Percentiles rank a stretch among this genome's conserved stretches.
Conservation (phyloP, 2,329 filamentous ascomycete genomes). For the Arthrinium phaeospermum region DNA sequence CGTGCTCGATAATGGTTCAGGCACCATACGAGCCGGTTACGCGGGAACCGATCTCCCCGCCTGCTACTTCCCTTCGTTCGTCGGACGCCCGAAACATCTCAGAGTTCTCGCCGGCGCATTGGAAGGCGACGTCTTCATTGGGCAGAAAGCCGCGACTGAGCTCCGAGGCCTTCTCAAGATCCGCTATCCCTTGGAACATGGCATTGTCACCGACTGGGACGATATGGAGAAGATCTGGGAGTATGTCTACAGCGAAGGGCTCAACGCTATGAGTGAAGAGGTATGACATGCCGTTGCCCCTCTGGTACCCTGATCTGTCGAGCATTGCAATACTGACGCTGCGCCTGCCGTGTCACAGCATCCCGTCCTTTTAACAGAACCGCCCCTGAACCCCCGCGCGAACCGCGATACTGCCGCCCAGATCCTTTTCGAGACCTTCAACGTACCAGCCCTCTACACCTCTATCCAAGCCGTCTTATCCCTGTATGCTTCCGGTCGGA, state of each 20-base stretch:
- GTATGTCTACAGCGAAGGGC: constrained; percentile 92
- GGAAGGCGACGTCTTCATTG: constrained; percentile 97
- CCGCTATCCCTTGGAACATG: constrained; percentile 92
- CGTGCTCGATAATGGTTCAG: constrained; percentile 98
- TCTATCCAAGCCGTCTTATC: constrained; percentile 97
- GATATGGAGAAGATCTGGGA: constrained; percentile 99
- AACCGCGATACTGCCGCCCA: constrained; percentile 97
- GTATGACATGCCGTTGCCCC: constrained; percentile 49
- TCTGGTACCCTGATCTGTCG: constrained; percentile 20
- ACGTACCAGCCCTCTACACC: constrained; percentile 93
- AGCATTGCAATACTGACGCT: neutral
- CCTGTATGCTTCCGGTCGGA: constrained; percentile 92
- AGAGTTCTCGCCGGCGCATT: constrained; percentile 94
- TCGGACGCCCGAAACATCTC: constrained; percentile 93
- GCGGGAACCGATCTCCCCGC: constrained; percentile 95
- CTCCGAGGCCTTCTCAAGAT: constrained; percentile 94
- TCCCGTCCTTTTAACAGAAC: constrained; percentile 93
- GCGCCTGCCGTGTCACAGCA: constrained; percentile 60
- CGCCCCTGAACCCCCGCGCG: constrained; percentile 90
- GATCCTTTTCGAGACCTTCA: constrained; percentile 98
- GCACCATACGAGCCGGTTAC: constrained; percentile 95
- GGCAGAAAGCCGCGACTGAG: constrained; percentile 84
- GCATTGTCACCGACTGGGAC: constrained; percentile 99
- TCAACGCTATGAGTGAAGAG: constrained; percentile 98
- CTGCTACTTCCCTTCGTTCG: constrained; percentile 96